These are phyloP conservation scores for Leccinum pellstonianum DNA, from an alignment of 768 basidiomycete species.

Conservation along the genomic window DNA sequence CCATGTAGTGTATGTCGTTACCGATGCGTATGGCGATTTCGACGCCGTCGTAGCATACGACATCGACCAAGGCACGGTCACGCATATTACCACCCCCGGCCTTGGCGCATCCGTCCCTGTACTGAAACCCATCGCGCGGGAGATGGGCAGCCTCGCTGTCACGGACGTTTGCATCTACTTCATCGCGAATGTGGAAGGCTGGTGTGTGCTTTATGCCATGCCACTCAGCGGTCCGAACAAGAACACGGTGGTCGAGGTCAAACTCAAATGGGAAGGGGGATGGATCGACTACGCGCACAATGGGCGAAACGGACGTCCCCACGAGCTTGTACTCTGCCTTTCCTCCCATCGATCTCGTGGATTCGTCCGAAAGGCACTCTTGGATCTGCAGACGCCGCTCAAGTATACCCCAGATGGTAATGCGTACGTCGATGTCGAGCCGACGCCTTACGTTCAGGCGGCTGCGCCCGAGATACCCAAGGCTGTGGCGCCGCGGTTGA, in stretches of 20 bases:
- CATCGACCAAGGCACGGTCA: conserved; percentile 27
- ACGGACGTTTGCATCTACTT: conserved; percentile 33
- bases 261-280: conserved; percentile 33
- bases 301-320: conserved; percentile 32
- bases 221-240: conserved; percentile 31
- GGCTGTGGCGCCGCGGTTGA: conserved; percentile 32
- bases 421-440: conserved; percentile 28
- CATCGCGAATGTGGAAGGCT: conserved; percentile 41
- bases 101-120: conserved; percentile 27
- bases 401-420: conserved; percentile 23
- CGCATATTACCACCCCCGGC: conserved; percentile 39
- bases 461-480: conserved; percentile 26
- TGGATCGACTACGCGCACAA: conserved; percentile 33
- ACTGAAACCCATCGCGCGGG: conserved; percentile 38
- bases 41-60: conserved; percentile 37
- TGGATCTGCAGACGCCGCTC: conserved; percentile 30
- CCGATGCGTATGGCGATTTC: conserved; percentile 41
- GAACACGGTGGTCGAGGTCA: conserved; percentile 33
- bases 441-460: conserved; percentile 36
- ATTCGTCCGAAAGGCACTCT: conserved; percentile 24
- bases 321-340: conserved; percentile 34
- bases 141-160: conserved; percentile 27
- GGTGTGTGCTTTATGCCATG: conserved; percentile 30
- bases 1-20: conserved; percentile 34
- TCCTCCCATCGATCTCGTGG: conserved; percentile 32